Evolutionary conservation across 805 yeast species (phyloP).

Genomic region (Blastobotrys parvus): DNA sequence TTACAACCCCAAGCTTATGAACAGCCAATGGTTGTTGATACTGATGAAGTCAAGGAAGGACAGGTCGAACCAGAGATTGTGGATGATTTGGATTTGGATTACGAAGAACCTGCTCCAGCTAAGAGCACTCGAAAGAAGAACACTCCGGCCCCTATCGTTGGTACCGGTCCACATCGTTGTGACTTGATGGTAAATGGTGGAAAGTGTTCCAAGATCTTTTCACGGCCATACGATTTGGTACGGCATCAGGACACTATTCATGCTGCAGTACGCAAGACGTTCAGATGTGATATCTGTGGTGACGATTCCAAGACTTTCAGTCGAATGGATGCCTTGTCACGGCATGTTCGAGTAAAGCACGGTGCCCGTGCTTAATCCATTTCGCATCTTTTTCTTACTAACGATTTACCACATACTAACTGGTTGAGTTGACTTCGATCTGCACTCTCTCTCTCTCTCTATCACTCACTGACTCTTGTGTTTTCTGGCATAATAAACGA

Average conservation of each 20-base stretch:
- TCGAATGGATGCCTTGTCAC: slow-evolving; percentile 86
- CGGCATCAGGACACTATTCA: slow-evolving; percentile 97
- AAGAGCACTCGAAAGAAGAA: slow-evolving; percentile 2
- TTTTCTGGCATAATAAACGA: too few relatives aligned
- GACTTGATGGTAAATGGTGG: slow-evolving; percentile 40
- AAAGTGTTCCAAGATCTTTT: slow-evolving; percentile 70
- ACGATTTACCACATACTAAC: too few relatives aligned
- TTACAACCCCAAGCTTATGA: background rate
- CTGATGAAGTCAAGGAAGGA: background rate
- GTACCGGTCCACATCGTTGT: slow-evolving; percentile 14
- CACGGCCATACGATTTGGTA: slow-evolving; percentile 89
- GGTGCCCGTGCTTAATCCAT: too few relatives aligned
- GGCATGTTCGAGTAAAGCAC: slow-evolving; percentile 92
- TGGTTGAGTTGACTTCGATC: too few relatives aligned
- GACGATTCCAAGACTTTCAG: slow-evolving; percentile 77
- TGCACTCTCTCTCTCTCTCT: too few relatives aligned
- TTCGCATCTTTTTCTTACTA: too few relatives aligned
- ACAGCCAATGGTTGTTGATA: background rate
- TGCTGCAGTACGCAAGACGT: slow-evolving; percentile 76
- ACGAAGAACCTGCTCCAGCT: background rate
- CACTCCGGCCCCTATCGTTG: background rate
- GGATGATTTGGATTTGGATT: background rate
- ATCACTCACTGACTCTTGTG: too few relatives aligned
- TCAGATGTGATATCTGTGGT: slow-evolving; percentile 81
- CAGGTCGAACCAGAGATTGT: background rate